Percentiles rank a stretch among this genome's conserved stretches.
phyloP scores from a whole-genome alignment of 257 asterid genomes.

The Solanum boliviense region DNA sequence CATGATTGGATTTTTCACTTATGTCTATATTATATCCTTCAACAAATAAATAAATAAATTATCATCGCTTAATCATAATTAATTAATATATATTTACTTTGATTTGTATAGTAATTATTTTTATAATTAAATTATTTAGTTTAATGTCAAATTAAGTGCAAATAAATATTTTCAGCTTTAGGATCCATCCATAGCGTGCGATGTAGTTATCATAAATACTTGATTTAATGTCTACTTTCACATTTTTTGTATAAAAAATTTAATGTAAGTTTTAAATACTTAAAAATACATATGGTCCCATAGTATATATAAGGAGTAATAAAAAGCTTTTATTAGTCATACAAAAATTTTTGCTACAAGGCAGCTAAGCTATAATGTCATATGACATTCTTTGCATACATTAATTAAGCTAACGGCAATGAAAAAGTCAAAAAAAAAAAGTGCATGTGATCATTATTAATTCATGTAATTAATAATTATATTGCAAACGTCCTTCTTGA shows the following conservation, averaged over 20 bases:
- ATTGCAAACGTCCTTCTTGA: neutral
- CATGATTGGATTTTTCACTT: neutral
- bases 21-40: neutral
- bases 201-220: neutral
- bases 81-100: neutral
- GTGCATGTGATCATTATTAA: neutral
- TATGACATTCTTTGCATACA: neutral
- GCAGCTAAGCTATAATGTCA: neutral
- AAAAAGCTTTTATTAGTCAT: neutral
- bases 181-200: neutral
- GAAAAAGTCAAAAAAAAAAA: neutral
- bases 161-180: neutral
- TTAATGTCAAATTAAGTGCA: neutral
- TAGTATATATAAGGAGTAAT: neutral
- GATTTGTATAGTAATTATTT: neutral
- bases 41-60: neutral
- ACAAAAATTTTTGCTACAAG: neutral
- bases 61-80: neutral
- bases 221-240: neutral
- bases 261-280: neutral
- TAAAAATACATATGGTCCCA: neutral
- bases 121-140: neutral
- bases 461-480: neutral
- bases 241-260: neutral
- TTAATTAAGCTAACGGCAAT: neutral